Base-by-base conservation (phyloP, 2,329 filamentous ascomycete species). In the Fusarium pseudograminearum region DNA sequence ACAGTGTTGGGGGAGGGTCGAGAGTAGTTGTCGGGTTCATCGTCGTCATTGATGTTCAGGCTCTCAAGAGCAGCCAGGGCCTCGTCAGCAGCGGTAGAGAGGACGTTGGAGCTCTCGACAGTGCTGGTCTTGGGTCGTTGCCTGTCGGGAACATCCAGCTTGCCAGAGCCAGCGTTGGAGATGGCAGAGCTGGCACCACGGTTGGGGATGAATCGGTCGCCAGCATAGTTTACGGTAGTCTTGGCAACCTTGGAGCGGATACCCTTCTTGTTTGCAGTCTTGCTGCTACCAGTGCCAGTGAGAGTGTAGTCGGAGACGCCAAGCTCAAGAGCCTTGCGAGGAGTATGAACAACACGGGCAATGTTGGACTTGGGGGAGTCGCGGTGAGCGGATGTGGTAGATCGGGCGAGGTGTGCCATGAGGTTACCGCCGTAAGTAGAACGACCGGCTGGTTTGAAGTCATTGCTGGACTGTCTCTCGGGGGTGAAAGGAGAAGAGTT, bases 281-380 rank as follows among this genome's bases (percentile, higher is more conserved):
- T 89, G 72, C 76, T 78, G 71, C 80, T 84, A 61, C 93, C 93
- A 57, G 94, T 97, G 69, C 94, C 94, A 54, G 92, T 93, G 75
- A 99, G 86, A 20, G 93, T 89, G 85, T 95, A 98, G 78, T 99
- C 94, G 41, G 94, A 98, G 34, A 97, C 90, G 71, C 93, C 94
- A 41, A 97, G 88, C 81, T 98, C 95, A 40, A 98, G 87, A 47
- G 85, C 87, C 79, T 92, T 93, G 76, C 93, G 92, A 22, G 95
- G 94, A 44, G 93, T 94, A 61, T 90, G 87, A 59, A 89, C 87
- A 42, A 83, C 83, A 70, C 90, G 89, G 72, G 92, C 93, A 80
- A 98, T 98, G 85, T 98, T 98, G 63, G 94, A 98, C 85, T 98
- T 98, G 78, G 94, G 94, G 4, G 95, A 98, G 78, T 96, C 92